These are phyloP conservation scores for Pestalotiopsis sp. DNA, from an alignment of 2,329 filamentous ascomycete genomes.

Conservation along the genomic window DNA sequence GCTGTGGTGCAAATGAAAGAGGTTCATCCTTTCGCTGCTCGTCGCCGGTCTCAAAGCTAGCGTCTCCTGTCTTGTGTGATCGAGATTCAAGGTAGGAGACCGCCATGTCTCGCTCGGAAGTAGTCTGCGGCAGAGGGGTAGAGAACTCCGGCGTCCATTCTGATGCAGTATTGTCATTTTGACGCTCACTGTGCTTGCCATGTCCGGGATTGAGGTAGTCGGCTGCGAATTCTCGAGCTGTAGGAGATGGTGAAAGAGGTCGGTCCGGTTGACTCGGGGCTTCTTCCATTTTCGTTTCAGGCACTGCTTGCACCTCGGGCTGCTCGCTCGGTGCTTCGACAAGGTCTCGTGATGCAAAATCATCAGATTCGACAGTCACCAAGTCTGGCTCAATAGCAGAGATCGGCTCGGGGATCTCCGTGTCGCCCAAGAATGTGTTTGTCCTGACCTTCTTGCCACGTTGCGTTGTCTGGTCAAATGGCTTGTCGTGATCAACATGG, in stretches of 20 bases:
- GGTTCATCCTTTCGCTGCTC: conserved; percentile 1
- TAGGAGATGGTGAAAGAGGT: conserved; percentile 11
- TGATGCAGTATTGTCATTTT: not conserved
- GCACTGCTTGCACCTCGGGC: not conserved
- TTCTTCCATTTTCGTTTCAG: not conserved
- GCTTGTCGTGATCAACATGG: conserved; percentile 37
- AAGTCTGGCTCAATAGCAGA: conserved; percentile 26
- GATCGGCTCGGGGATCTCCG: conserved; percentile 28
- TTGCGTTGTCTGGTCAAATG: conserved; percentile 36
- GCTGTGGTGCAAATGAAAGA: conserved; percentile 18
- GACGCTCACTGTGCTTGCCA: conserved; percentile 1
- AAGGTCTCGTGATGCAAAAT: conserved; percentile 20
- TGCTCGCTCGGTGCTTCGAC: not conserved
- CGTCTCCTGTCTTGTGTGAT: conserved; percentile 9
- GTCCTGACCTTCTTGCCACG: conserved; percentile 39
- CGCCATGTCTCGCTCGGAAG: conserved; percentile 2
- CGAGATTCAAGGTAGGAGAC: conserved; percentile 21
- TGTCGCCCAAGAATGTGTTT: conserved; percentile 24
- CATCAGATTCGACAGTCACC: conserved; percentile 25
- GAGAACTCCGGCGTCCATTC: not conserved
- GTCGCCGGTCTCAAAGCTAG: not conserved
- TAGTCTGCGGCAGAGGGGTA: not conserved
- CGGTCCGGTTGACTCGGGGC: conserved; percentile 1
- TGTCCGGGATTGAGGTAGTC: conserved; percentile 19
- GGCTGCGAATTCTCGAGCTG: conserved; percentile 21